Base-by-base conservation (phyloP, 371 early-diverging fungal species). In the Funneliformis caledonium region DNA sequence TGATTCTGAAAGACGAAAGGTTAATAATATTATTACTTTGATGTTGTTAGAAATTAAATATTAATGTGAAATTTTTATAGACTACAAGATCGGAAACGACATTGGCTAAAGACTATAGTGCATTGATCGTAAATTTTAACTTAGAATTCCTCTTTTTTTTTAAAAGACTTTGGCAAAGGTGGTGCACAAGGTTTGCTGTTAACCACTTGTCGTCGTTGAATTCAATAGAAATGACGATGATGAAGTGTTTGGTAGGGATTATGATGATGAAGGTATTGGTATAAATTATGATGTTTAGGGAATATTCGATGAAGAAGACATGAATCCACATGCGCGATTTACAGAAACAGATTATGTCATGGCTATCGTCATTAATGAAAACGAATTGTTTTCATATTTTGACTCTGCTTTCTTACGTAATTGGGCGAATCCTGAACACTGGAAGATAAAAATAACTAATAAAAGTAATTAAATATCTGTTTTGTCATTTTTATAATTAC, bases 131-230 rank as follows among this genome's bases (percentile, higher is more conserved):
- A 45, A 97, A 94, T 79, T 92, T 97, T 68, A 98, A 98, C 81
- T 85, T 96, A 50, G 99, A 98, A 83, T 97, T 96, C 99, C 99
- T n/a, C 88, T 99, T 48, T 98, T 98, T 26, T 26, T 26, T 26
- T 95, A 96, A 83, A 99, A 99, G 85, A 97, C 97, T 19, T 96
- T 88, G 99, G 98, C 84, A 98, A 99, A 87, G 97, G 98, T n/a
- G 98, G 98, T 5, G 97, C 98, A 8, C 92, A 95, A 59, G 97
- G 97, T 4, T 85, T 99, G 52, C 85, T 99, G 60, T 86, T 98
- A 67, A 97, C 96, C 84, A 94, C 81, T 84, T 98, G 59, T 86
- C 88, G 26, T 26, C 26, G 26, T 26, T 26, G 26, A 26, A 26
- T 26, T 26, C 26, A 26, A 26, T 26, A 26, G 26, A 26, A 82